Base-by-base conservation (phyloP, 805 yeast genomes). In the Saccharomyces jurei region DNA sequence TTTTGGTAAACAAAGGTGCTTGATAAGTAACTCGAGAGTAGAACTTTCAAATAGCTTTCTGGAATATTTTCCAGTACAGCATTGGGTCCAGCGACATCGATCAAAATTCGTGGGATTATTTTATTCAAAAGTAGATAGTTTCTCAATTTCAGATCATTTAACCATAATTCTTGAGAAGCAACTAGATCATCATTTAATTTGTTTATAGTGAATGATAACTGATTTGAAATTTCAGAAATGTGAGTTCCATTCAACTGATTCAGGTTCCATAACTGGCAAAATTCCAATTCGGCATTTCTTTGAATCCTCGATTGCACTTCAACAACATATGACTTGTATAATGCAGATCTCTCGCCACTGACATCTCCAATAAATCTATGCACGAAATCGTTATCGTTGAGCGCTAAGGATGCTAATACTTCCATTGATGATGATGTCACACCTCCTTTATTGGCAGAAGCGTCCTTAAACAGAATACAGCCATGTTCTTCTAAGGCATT, bases 391-490 rank as follows among this genome's bases (percentile, higher is more conserved):
- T 79, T 81, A 71, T 92, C 99, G 65, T 84, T 90, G 66, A 94
- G 86, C 2, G 96, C 86, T 57, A 92, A 81, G 2, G 99, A 92
- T 9, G 97, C 97, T 62, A 92, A 79, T 11, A 92, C 99, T 73
- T 92, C 99, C 63, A 89, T 77, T 1, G 97, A 91, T 1, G 97
- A 90, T 1, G 97, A 91, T 1, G 99, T 92, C 52, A 92, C 99
- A 75, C 99, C 99, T 66, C 99, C 99, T 74, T 92, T 92, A 75
- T 92, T 92, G 48, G 97, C 90, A 11, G 97, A 88, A 14, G 98
- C 96, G 76, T 92, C 99, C 72, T 94, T 94, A 75, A 89, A 88
- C 52, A 94, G 78, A 52, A 90, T 71, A 52, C 89, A 83, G 44
- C 98, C 98, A 31, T 96, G 94, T 48, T 79, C 75, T 74, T 94